Base-by-base conservation (phyloP, 306 rosid genomes). In the Vigna angularis region DNA sequence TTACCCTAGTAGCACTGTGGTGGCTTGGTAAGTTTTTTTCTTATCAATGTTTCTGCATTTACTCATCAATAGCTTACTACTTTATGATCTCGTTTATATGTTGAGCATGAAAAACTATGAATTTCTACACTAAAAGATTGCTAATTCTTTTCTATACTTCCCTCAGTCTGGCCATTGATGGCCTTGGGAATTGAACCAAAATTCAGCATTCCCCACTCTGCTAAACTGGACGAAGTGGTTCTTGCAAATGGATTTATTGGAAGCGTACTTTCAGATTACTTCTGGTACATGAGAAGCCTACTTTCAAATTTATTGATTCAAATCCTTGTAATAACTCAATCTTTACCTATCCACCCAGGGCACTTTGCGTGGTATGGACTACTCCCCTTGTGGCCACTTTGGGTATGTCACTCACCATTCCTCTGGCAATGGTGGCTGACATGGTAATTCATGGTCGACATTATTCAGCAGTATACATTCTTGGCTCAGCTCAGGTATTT, bases 321-420 rank as follows among this genome's bases (percentile, higher is more conserved):
- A 63, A 45, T 15, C 56, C 70, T 59, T 57, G 15, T 45, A 28
- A 7, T 86, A 50, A 9, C 42, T 76, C 68, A 14, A 55, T 50
- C 79, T 70, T 30, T 78, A 44, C 20, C 66, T 59, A 70, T 76
- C 72, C 68, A 32, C 64, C 14, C 75, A 93, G 98, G 98, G 98
- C 98, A 49, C 86, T 93, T 36, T 88, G 97, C 66, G 98, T 91
- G 51, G 98, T 93, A 64, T 93, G 98, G 98, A 91, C 98, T 66
- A 93, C 97, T 55, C 98, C 98, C 42, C 87, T 91, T 55, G 98
- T 93, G 74, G 98, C 98, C 84, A 93, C 98, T 9, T 78, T 93
- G 88, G 98, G 98, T 81, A 87, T 93, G 98, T 93, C 98, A 5
- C 98, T 93, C 73, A 93, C 98, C 67, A 93, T 93, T 66, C 98